A percentile compares a stretch with the other conserved stretches of the same genome.
phyloP scores from a whole-genome alignment of 306 rosid species.

The Cyclanthera cordifolia region DNA sequence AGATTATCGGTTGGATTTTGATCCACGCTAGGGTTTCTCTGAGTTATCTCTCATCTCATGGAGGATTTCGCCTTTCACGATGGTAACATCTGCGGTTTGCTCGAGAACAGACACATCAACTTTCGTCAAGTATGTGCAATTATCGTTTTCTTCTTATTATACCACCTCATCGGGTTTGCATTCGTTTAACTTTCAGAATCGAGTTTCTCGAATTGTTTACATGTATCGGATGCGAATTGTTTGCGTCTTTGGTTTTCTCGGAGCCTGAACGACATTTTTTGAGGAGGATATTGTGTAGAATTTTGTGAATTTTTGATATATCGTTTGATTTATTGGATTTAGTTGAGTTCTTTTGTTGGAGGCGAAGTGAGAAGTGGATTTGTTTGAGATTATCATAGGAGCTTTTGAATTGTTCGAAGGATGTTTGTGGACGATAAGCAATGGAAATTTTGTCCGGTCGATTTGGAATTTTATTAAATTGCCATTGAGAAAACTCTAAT shows the following conservation, averaged over 20 bases:
- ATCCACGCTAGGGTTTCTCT: slow-evolving; percentile 19
- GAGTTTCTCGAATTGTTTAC: neutral
- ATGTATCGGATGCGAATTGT: slow-evolving; percentile 1
- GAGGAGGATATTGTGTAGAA: neutral
- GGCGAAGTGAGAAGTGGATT: neutral
- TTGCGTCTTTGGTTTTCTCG: too few species aligned
- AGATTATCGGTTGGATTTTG: slow-evolving; percentile 12
- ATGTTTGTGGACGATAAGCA: neutral
- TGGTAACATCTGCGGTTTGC: slow-evolving; percentile 48
- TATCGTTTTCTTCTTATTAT: neutral
- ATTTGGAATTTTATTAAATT: slow-evolving; percentile 2
- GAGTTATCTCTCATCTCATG: slow-evolving; percentile 28
- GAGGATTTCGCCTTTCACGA: slow-evolving; percentile 58
- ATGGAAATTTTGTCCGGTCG: neutral
- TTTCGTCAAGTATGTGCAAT: slow-evolving; percentile 34
- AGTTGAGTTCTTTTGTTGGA: neutral
- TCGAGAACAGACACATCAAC: slow-evolving; percentile 36
- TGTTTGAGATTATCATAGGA: neutral
- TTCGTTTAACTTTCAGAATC: neutral
- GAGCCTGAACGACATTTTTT: too few species aligned
- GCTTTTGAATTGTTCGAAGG: neutral
- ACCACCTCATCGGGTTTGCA: neutral
- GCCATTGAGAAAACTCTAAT: neutral
- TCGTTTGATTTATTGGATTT: neutral
- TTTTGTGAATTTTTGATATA: neutral